phyloP scores from a whole-genome alignment of 192 early-diverging fungal species.

The Rhizophagus sp. region DNA sequence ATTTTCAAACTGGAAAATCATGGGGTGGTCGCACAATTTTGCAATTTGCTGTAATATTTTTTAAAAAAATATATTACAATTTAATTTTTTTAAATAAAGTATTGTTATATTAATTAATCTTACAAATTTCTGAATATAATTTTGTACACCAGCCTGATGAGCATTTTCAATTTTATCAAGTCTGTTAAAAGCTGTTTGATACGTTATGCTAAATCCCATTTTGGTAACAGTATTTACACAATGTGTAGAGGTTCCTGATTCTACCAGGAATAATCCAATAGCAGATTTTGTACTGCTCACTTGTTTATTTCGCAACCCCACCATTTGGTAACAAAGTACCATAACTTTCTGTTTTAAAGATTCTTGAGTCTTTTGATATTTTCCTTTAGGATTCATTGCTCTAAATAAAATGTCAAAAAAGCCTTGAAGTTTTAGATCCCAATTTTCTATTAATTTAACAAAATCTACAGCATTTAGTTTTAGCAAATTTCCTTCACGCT shows the following conservation, averaged over 20 bases:
- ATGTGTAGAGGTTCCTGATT: background rate
- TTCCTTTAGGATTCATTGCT: background rate
- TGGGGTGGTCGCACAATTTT: no score
- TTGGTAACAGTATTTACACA: background rate
- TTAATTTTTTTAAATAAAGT: no score
- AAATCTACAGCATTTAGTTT: background rate
- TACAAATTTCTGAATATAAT: no score
- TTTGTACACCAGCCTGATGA: background rate
- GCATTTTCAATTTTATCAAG: background rate
- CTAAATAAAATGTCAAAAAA: background rate
- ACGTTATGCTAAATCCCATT: background rate
- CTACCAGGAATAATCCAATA: background rate
- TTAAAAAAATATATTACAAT: no score
- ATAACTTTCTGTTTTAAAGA: background rate
- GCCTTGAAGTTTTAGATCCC: background rate
- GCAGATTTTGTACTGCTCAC: background rate
- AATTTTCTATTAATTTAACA: background rate
- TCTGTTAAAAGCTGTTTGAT: background rate
- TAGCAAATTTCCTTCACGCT: background rate
- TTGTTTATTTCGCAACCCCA: slow-evolving; percentile 5
- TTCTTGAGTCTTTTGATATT: background rate
- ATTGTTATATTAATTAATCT: no score
- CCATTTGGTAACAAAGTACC: slow-evolving; percentile 6
- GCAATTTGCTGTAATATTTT: no score
- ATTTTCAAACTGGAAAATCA: no score